phyloP scores from a whole-genome alignment of 1,284 basidiomycete species.

The Boletus mariae region DNA sequence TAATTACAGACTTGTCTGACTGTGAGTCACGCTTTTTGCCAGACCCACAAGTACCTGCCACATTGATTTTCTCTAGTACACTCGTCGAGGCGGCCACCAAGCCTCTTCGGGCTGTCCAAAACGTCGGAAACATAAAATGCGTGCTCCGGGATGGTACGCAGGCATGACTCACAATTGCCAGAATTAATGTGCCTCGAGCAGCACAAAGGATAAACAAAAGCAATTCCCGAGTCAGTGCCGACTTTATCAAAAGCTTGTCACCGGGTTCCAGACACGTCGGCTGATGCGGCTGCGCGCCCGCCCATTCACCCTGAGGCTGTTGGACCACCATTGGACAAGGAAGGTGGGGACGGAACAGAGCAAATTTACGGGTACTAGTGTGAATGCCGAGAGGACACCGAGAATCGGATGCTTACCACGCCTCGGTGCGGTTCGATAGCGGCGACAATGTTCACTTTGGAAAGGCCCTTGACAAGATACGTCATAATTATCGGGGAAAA shows the following conservation, averaged over 20 bases:
- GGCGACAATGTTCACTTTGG: background rate
- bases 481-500: background rate
- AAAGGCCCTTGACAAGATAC: background rate
- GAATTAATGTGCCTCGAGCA: background rate
- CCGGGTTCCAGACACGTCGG: background rate
- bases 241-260: background rate
- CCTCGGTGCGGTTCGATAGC: background rate
- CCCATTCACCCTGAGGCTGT: background rate
- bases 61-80: too few relatives aligned
- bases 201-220: background rate
- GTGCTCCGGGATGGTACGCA: background rate
- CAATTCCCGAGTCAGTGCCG: background rate
- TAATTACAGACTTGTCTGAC: too few relatives aligned
- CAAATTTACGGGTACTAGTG: background rate
- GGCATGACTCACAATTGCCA: background rate
- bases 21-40: too few relatives aligned
- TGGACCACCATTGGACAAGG: background rate
- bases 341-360: background rate
- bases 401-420: background rate
- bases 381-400: background rate
- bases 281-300: background rate
- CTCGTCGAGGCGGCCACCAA: too few relatives aligned
- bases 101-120: background rate
- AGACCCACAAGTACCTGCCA: too few relatives aligned
- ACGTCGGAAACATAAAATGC: background rate